These are phyloP conservation scores for Farysia itapuensis DNA, from an alignment of 1,284 basidiomycete genomes.

Conservation along the genomic window DNA sequence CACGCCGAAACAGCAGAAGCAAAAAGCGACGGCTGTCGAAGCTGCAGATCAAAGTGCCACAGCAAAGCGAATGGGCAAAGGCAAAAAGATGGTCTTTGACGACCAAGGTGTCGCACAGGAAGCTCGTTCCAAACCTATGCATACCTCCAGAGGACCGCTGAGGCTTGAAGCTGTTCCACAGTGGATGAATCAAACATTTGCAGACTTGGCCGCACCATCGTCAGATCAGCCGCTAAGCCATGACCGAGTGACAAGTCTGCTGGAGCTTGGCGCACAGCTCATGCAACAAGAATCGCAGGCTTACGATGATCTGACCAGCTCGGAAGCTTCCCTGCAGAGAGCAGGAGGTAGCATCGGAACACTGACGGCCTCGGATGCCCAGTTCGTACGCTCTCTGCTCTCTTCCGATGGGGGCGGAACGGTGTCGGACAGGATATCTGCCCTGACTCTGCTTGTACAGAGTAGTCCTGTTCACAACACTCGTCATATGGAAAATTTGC, in stretches of 20 bases:
- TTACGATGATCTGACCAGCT: constrained; percentile 46
- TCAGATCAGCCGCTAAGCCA: constrained; percentile 6
- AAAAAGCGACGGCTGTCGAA: neutral
- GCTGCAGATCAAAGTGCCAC: constrained; percentile 12
- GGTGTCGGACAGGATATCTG: constrained; percentile 87
- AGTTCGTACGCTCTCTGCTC: constrained; percentile 56
- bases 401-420: constrained; percentile 64
- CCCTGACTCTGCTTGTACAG: constrained; percentile 85
- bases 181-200: constrained; percentile 33
- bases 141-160: constrained; percentile 10
- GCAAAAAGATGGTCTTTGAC: constrained; percentile 45
- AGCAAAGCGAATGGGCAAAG: constrained; percentile 22
- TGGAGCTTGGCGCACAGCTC: constrained; percentile 37
- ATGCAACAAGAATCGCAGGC: constrained; percentile 44
- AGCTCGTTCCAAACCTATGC: constrained; percentile 9
- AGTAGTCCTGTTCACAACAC: constrained; percentile 85
- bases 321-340: constrained; percentile 39
- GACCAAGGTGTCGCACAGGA: constrained; percentile 29
- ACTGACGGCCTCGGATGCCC: constrained; percentile 50
- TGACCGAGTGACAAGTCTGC: constrained; percentile 39
- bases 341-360: constrained; percentile 46
- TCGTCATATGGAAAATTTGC: constrained; percentile 64
- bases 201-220: constrained; percentile 12
- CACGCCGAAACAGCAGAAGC: neutral
- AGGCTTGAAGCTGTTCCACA: constrained; percentile 39